phyloP scores from a whole-genome alignment of 495 filamentous ascomycete genomes.

The Aspergillus funiculosus region DNA sequence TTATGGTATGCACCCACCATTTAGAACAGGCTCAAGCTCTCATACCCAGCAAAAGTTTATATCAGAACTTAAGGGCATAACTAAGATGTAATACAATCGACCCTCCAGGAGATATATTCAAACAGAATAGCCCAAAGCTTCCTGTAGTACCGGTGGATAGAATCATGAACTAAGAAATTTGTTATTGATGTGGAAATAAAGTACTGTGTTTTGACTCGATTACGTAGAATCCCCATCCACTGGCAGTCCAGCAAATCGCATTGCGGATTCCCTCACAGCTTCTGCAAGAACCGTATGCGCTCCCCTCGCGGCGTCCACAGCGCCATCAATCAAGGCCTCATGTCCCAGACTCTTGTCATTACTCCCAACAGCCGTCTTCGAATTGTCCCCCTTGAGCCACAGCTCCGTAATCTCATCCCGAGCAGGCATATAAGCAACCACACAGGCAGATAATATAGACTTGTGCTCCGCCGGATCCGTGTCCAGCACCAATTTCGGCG shows the following conservation, averaged over 20 bases:
- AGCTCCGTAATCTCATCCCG: slow-evolving; percentile 90
- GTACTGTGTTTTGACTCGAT: too few relatives aligned
- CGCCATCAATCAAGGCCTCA: slow-evolving; percentile 56
- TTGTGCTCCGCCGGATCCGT: slow-evolving; percentile 73
- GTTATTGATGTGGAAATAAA: too few relatives aligned
- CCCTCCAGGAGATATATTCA: too few relatives aligned
- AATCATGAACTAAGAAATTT: too few relatives aligned
- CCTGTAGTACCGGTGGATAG: too few relatives aligned
- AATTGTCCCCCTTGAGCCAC: slow-evolving; percentile 80
- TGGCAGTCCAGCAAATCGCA: slow-evolving; percentile 26
- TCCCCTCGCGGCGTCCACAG: slow-evolving; percentile 57
- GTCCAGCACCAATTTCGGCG: slow-evolving; percentile 64
- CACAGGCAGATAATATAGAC: slow-evolving; percentile 68
- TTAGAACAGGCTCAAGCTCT: too few relatives aligned
- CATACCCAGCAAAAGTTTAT: too few relatives aligned
- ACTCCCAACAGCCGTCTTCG: slow-evolving; percentile 28
- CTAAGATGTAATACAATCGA: too few relatives aligned
- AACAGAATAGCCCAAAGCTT: too few relatives aligned
- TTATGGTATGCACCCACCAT: too few relatives aligned
- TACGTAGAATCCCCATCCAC: slow-evolving; percentile 3
- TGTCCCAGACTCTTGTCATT: slow-evolving; percentile 30
- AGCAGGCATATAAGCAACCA: slow-evolving; percentile 81
- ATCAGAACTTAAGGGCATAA: too few relatives aligned
- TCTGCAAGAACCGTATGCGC: slow-evolving; percentile 54
- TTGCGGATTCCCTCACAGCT: slow-evolving; percentile 50